A percentile compares a stretch with the other conserved stretches of the same genome.
These are phyloP conservation scores for Artomyces pyxidatus DNA, from an alignment of 768 basidiomycete genomes.

Conservation along the genomic window DNA sequence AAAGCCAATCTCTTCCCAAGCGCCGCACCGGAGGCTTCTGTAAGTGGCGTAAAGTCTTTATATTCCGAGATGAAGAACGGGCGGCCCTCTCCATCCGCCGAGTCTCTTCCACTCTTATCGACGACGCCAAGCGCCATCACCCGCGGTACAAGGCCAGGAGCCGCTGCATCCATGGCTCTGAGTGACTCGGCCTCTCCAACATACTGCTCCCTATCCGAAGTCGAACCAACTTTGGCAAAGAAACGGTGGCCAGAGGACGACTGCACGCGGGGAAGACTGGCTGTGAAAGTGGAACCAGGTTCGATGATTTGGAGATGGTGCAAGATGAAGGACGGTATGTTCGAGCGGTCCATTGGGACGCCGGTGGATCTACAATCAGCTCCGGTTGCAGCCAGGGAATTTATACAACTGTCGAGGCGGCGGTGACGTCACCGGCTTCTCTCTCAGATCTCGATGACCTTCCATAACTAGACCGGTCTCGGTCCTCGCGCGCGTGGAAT, in stretches of 20 bases:
- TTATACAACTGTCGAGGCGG: too few relatives aligned
- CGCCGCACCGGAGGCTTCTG: slow-evolving; percentile 33
- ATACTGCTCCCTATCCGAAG: slow-evolving; percentile 54
- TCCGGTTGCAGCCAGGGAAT: too few relatives aligned
- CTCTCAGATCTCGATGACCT: too few relatives aligned
- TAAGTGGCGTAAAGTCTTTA: slow-evolving; percentile 47
- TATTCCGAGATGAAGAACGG: slow-evolving; percentile 74
- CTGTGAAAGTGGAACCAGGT: slow-evolving; percentile 39
- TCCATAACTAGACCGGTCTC: too few relatives aligned
- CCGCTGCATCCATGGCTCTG: slow-evolving; percentile 51
- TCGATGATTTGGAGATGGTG: slow-evolving; percentile 42
- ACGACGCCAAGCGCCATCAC: slow-evolving; percentile 43
- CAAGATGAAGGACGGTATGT: slow-evolving; percentile 27
- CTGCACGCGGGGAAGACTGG: slow-evolving; percentile 35
- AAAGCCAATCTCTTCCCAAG: slow-evolving; percentile 57
- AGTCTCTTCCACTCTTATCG: slow-evolving; percentile 19
- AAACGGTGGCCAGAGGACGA: slow-evolving; percentile 54
- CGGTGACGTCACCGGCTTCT: too few relatives aligned
- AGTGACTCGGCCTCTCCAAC: slow-evolving; percentile 64
- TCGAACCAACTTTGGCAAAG: slow-evolving; percentile 52
- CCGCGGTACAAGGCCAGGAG: slow-evolving; percentile 56
- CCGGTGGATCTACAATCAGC: too few relatives aligned
- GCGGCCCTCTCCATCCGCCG: slow-evolving; percentile 25
- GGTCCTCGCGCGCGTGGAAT: too few relatives aligned
- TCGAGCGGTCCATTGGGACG: slow-evolving; percentile 8